Percentiles rank a stretch among this genome's conserved stretches.
These are phyloP conservation scores for Talaromyces sp. DNA, from an alignment of 2,329 filamentous ascomycete genomes.

Conservation along the genomic window DNA sequence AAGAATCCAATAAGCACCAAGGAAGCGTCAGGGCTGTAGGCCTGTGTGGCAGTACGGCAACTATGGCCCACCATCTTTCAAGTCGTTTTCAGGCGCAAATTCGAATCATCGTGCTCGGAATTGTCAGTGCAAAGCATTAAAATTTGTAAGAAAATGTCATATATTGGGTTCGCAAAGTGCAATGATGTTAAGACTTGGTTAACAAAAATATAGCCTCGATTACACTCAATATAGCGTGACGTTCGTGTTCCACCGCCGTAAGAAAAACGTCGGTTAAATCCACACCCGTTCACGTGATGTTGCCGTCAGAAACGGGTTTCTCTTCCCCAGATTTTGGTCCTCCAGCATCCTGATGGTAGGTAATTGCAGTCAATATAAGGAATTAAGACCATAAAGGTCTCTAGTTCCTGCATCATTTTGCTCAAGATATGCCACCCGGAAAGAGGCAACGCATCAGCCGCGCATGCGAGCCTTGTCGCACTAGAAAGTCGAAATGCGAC, in stretches of 20 bases:
- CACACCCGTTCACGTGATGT: slow-evolving; percentile 1
- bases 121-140: background rate
- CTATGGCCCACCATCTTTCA: background rate
- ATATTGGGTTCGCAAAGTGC: background rate
- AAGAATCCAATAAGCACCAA: slow-evolving; percentile 69
- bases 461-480: slow-evolving; percentile 64
- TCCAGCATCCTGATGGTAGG: background rate
- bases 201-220: background rate
- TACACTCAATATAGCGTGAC: background rate
- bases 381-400: background rate
- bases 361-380: background rate
- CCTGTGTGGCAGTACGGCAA: background rate
- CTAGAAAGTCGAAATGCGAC: slow-evolving; percentile 66
- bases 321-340: slow-evolving; percentile 26
- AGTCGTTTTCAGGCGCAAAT: background rate
- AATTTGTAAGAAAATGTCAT: background rate
- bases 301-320: background rate
- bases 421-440: background rate
- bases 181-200: background rate
- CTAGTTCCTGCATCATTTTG: background rate
- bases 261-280: background rate
- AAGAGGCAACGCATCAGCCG: slow-evolving; percentile 31
- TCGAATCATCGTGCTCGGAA: background rate
- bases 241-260: background rate
- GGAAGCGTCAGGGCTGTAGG: slow-evolving; percentile 58